Evolutionary conservation across 2,329 filamentous ascomycete genomes (phyloP).

Genomic region (Volutella citrinella): DNA sequence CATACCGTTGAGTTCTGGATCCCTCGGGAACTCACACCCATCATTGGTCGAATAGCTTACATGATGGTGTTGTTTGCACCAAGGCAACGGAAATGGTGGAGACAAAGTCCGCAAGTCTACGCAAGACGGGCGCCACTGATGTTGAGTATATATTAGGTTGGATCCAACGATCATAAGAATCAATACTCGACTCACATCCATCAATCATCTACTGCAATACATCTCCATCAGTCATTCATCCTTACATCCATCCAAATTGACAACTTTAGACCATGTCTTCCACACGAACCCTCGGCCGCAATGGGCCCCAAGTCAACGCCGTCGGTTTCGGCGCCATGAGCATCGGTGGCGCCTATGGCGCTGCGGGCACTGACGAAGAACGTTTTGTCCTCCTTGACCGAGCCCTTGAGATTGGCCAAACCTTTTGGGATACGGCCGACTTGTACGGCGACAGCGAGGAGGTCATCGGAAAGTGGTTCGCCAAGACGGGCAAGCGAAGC

Average conservation of each 20-base stretch:
- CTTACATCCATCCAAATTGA: neutral
- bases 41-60: too few relatives aligned
- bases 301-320: constrained; percentile 46
- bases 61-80: too few relatives aligned
- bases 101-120: too few relatives aligned
- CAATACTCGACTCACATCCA: too few relatives aligned
- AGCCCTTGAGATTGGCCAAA: constrained; percentile 42
- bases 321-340: constrained; percentile 54
- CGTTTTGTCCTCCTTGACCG: constrained; percentile 47
- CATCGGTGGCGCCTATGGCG: constrained; percentile 16
- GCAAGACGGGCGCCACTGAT: too few relatives aligned
- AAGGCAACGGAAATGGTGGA: too few relatives aligned
- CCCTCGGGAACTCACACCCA: too few relatives aligned
- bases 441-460: constrained; percentile 46
- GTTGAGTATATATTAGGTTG: too few relatives aligned
- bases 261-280: too few relatives aligned
- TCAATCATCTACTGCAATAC: too few relatives aligned
- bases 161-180: too few relatives aligned
- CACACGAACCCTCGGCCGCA: constrained; percentile 44
- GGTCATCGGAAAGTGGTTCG: constrained; percentile 44
- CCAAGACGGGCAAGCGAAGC: constrained; percentile 38
- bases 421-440: constrained; percentile 46
- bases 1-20: too few relatives aligned
- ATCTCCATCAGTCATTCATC: neutral
- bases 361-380: constrained; percentile 40